phyloP scores from a whole-genome alignment of 2,329 filamentous ascomycete genomes.

The Talaromyces sp. region DNA sequence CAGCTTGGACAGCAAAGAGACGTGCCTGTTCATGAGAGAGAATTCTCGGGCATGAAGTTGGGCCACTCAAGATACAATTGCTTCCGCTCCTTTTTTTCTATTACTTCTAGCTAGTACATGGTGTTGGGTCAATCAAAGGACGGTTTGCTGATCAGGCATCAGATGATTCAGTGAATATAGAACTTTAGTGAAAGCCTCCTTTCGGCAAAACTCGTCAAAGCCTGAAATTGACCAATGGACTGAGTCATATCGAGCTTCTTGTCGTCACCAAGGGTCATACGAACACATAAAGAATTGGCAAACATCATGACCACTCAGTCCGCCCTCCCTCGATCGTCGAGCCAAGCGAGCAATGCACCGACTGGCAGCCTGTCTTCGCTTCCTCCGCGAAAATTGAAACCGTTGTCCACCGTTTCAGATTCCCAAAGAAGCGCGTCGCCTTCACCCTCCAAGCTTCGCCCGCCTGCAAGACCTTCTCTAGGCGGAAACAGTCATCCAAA shows the following conservation, averaged over 20 bases:
- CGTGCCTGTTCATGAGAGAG: constrained; percentile 1
- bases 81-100: too few relatives aligned
- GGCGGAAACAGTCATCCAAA: constrained; percentile 48
- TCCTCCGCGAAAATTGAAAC: constrained; percentile 69
- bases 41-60: not conserved
- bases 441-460: constrained; percentile 55
- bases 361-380: constrained; percentile 70
- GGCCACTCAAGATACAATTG: not conserved
- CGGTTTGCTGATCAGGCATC: not conserved
- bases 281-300: constrained; percentile 1
- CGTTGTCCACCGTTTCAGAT: constrained; percentile 51
- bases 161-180: constrained; percentile 10
- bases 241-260: not conserved
- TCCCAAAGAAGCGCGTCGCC: constrained; percentile 42
- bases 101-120: not conserved
- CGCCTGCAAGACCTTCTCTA: constrained; percentile 53
- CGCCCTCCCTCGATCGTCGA: constrained; percentile 64
- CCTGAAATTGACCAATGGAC: not conserved
- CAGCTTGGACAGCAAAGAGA: not conserved
- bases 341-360: constrained; percentile 62
- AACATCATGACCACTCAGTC: constrained; percentile 43
- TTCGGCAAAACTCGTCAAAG: not conserved
- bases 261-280: not conserved
- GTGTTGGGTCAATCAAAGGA: not conserved
- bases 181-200: constrained; percentile 4